A percentile compares a stretch with the other conserved stretches of the same genome.
Evolutionary conservation across 2,329 filamentous ascomycete species (phyloP).

Genomic region (Bretziella fagacearum): DNA sequence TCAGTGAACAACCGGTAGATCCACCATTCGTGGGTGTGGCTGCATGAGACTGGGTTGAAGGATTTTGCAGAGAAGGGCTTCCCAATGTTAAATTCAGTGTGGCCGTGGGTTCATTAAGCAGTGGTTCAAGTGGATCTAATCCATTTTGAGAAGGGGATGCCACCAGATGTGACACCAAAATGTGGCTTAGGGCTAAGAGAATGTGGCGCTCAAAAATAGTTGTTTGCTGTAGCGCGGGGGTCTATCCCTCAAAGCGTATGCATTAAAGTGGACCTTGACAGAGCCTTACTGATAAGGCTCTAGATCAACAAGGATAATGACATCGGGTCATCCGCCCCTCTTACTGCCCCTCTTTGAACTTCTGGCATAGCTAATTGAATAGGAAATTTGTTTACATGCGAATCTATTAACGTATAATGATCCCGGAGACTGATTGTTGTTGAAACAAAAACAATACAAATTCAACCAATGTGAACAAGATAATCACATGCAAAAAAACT

Average conservation of each 20-base stretch:
- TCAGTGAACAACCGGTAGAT: conserved; percentile 10
- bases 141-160: background rate
- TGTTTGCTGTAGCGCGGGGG: background rate
- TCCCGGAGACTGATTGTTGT: too few species aligned
- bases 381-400: too few species aligned
- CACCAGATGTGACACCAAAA: conserved; percentile 8
- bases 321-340: conserved; percentile 4
- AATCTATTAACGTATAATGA: too few species aligned
- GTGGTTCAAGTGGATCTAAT: conserved; percentile 2
- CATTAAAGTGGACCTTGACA: conserved; percentile 2
- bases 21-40: conserved; percentile 14
- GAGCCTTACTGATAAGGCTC: conserved; percentile 3
- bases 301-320: background rate
- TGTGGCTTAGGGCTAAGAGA: conserved; percentile 12
- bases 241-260: background rate
- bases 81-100: conserved; percentile 4
- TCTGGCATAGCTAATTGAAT: background rate
- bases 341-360: conserved; percentile 4
- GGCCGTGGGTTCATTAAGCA: conserved; percentile 6
- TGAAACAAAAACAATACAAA: too few species aligned
- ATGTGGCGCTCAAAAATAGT: background rate
- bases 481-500: too few species aligned
- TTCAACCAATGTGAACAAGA: too few species aligned
- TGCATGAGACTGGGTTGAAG: conserved; percentile 2
- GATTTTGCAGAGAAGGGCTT: conserved; percentile 12